Evolutionary conservation across 352 stramenopile genomes (phyloP).

Genomic region (Saprolegnia diclina): DNA sequence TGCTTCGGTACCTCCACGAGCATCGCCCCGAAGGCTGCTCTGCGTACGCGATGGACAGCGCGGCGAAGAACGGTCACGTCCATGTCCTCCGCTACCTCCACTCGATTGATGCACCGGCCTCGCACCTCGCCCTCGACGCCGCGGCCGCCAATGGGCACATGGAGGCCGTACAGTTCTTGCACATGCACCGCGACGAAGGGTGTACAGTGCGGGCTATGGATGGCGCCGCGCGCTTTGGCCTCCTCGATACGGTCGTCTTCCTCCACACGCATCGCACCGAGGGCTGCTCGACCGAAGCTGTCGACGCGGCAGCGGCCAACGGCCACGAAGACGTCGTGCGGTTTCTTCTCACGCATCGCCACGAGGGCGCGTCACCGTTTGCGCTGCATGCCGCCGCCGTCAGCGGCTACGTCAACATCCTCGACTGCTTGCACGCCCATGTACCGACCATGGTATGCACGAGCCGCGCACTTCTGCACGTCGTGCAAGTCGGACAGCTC

Average conservation of each 20-base stretch:
- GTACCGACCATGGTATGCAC: not conserved
- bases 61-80: slow-evolving; percentile 14
- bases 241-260: slow-evolving; percentile 25
- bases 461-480: not conserved
- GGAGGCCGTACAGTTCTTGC: slow-evolving; percentile 29
- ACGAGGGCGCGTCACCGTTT: not conserved
- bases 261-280: slow-evolving; percentile 27
- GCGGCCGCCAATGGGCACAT: slow-evolving; percentile 27
- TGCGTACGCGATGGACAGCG: slow-evolving; percentile 18
- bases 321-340: slow-evolving; percentile 24
- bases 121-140: slow-evolving; percentile 13
- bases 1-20: slow-evolving; percentile 2
- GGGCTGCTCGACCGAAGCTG: slow-evolving; percentile 26
- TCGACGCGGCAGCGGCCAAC: slow-evolving; percentile 25
- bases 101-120: not conserved
- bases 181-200: slow-evolving; percentile 32
- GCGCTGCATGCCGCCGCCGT: not conserved
- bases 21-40: not conserved
- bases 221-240: slow-evolving; percentile 30
- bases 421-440: not conserved
- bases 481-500: not conserved
- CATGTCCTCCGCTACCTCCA: slow-evolving; percentile 13
- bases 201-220: slow-evolving; percentile 35
- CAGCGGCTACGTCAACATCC: not conserved
- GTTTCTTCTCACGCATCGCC: slow-evolving; percentile 10